Evolutionary conservation across 2,329 filamentous ascomycete genomes (phyloP).

Genomic region (Fusarium azukiicola): DNA sequence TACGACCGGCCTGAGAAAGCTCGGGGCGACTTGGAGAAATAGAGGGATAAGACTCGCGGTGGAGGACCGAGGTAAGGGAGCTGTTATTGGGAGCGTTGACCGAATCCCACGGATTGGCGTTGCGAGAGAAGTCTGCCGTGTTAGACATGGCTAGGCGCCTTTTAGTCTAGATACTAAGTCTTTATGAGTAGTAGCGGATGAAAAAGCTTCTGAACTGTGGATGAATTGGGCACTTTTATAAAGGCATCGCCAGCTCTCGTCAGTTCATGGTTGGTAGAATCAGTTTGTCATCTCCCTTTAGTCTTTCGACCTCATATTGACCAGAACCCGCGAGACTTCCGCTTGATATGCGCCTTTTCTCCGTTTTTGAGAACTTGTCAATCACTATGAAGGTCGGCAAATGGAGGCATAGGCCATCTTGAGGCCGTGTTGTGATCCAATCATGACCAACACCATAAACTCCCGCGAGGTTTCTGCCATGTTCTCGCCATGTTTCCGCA

Average conservation of each 20-base stretch:
- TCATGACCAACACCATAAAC: background rate
- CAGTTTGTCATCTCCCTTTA: background rate
- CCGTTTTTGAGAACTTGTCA: background rate
- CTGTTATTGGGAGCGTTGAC: background rate
- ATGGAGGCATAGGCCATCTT: background rate
- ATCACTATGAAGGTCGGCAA: background rate
- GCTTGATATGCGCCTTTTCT: background rate
- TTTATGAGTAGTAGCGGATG: background rate
- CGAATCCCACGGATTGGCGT: background rate
- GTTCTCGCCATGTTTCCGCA: background rate
- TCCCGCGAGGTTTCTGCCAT: background rate
- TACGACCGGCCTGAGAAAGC: conserved; percentile 65
- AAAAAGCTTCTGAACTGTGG: background rate
- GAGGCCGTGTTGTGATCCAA: background rate
- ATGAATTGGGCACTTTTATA: background rate
- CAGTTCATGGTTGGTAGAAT: background rate
- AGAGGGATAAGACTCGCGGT: background rate
- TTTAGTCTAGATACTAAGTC: background rate
- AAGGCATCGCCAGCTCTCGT: background rate
- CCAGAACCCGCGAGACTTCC: background rate
- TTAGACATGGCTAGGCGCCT: background rate
- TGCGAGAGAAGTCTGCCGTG: background rate
- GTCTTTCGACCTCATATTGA: background rate
- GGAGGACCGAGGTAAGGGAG: background rate
- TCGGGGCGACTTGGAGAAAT: conserved; percentile 53